A percentile compares a stretch with the other conserved stretches of the same genome.
phyloP scores from a whole-genome alignment of 2,329 filamentous ascomycete genomes.

The Salinomyces thailandicus region DNA sequence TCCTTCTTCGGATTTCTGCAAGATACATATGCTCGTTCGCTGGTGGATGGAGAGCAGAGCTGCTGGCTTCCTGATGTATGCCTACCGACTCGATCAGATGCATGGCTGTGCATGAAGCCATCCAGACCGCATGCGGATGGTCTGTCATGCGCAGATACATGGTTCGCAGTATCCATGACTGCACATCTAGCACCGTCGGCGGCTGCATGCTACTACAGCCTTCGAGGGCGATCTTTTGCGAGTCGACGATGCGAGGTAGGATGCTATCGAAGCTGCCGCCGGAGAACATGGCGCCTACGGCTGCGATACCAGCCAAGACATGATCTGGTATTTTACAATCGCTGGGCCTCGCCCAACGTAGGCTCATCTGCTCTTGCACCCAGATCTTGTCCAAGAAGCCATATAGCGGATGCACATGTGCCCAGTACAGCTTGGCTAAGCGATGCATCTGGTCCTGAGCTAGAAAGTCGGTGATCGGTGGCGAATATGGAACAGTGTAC shows the following conservation, averaged over 20 bases:
- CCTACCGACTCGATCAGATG: constrained; percentile 48
- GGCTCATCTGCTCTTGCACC: constrained; percentile 15
- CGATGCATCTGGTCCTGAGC: constrained; percentile 39
- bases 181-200: constrained; percentile 33
- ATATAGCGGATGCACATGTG: constrained; percentile 44
- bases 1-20: constrained; percentile 19
- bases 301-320: constrained; percentile 46
- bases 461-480: constrained; percentile 36
- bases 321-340: constrained; percentile 18
- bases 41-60: constrained; percentile 17
- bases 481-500: constrained; percentile 11
- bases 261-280: constrained; percentile 18
- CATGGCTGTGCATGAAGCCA: constrained; percentile 48
- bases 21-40: constrained; percentile 14
- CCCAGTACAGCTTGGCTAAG: constrained; percentile 41
- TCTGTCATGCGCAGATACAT: constrained; percentile 45
- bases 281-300: constrained; percentile 43
- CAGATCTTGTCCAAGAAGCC: constrained; percentile 36
- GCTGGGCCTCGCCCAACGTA: constrained; percentile 16
- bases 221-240: constrained; percentile 39
- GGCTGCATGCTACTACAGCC: constrained; percentile 25
- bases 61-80: constrained; percentile 33
- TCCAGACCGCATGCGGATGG: constrained; percentile 46
- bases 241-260: constrained; percentile 20
- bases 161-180: constrained; percentile 44